phyloP scores from a whole-genome alignment of 2,329 filamentous ascomycete species.

The Graphium sp. region DNA sequence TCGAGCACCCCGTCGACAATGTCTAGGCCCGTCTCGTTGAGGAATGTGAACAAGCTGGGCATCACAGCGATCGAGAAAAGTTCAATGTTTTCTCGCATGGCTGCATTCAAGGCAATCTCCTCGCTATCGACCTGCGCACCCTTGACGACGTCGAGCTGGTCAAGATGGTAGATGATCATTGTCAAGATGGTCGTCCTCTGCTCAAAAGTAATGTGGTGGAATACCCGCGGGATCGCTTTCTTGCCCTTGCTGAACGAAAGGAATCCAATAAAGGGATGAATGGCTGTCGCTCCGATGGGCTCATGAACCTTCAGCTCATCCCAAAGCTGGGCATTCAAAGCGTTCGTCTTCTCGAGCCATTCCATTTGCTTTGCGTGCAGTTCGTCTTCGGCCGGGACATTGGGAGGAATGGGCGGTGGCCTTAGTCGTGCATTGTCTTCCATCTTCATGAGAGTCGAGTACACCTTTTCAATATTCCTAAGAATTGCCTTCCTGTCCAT shows the following conservation, averaged over 20 bases:
- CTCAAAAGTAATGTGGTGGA: conserved; percentile 81
- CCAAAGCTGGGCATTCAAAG: conserved; percentile 74
- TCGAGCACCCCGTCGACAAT: conserved; percentile 84
- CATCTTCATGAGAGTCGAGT: conserved; percentile 76
- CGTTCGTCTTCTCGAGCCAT: conserved; percentile 56
- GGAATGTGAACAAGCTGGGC: conserved; percentile 75
- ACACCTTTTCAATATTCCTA: conserved; percentile 76
- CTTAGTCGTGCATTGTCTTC: conserved; percentile 82
- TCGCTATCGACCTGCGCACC: conserved; percentile 59
- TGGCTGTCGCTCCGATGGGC: conserved; percentile 59
- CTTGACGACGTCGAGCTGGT: conserved; percentile 78
- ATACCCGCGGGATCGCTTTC: conserved; percentile 86
- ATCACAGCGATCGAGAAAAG: conserved; percentile 79
- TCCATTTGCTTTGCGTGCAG: conserved; percentile 59
- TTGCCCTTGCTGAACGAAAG: conserved; percentile 91
- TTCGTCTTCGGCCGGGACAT: conserved; percentile 41
- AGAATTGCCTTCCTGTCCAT: conserved; percentile 72
- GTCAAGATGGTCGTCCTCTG: conserved; percentile 91
- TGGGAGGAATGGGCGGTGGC: conserved; percentile 32
- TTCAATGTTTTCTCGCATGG: conserved; percentile 81
- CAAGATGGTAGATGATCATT: conserved; percentile 87
- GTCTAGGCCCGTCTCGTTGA: conserved; percentile 78
- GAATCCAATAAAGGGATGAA: conserved; percentile 92
- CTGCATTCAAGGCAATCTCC: conserved; percentile 53
- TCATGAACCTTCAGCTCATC: conserved; percentile 80